Conservation (phyloP, 1,284 basidiomycete species). For the Ustilago loliicola region DNA sequence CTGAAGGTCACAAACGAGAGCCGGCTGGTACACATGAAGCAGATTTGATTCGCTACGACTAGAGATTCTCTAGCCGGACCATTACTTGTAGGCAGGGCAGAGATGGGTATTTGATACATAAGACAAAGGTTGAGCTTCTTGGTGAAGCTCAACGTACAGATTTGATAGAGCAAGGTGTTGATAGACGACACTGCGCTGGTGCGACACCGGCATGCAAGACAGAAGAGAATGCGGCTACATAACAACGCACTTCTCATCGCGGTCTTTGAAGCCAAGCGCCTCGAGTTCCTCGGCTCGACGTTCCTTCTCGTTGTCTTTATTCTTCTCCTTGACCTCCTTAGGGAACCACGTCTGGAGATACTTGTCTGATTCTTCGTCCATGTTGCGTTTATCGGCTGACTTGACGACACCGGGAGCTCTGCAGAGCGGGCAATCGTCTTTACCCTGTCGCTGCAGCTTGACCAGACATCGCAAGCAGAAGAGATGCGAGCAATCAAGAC, state of each 20-base stretch:
- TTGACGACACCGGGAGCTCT: slow-evolving; percentile 58
- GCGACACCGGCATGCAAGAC: no score
- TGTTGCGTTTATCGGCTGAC: slow-evolving; percentile 72
- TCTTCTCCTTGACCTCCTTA: slow-evolving; percentile 82
- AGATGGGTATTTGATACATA: background rate
- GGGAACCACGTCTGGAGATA: slow-evolving; percentile 97
- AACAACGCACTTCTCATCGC: slow-evolving; percentile 63
- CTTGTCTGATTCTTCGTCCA: slow-evolving; percentile 83
- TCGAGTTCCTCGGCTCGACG: slow-evolving; percentile 79
- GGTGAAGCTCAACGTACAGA: background rate
- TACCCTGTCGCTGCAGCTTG: slow-evolving; percentile 89
- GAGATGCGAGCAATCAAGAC: slow-evolving; percentile 86
- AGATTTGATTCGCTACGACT: background rate
- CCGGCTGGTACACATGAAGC: slow-evolving; percentile 2
- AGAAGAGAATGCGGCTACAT: slow-evolving; percentile 9
- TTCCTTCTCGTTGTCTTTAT: slow-evolving; percentile 82
- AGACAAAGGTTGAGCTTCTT: background rate
- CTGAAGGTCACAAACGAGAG: no score
- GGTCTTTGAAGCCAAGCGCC: slow-evolving; percentile 75
- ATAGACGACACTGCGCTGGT: no score
- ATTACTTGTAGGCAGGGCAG: background rate
- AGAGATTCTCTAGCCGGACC: background rate
- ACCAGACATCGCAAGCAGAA: slow-evolving; percentile 92
- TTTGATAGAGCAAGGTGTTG: background rate
- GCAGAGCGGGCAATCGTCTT: slow-evolving; percentile 88